Conservation (phyloP, 2,329 filamentous ascomycete species). For the Aureobasidium sp. region DNA sequence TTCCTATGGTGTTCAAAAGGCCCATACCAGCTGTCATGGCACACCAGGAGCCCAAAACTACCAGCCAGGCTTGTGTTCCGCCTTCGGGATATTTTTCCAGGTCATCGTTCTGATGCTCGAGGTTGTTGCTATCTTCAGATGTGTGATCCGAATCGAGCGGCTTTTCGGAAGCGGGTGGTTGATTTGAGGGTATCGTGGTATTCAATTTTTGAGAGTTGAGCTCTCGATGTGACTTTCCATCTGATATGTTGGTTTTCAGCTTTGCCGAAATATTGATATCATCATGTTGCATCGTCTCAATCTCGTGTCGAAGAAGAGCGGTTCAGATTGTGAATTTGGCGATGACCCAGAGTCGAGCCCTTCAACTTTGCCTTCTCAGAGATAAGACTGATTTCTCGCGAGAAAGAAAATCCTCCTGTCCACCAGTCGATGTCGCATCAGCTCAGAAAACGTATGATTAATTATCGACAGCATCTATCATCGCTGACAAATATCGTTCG, state of each 20-base stretch:
- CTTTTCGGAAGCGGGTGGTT: too few relatives aligned
- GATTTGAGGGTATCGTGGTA: too few relatives aligned
- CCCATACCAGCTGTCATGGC: conserved; percentile 59
- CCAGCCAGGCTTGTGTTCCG: conserved; percentile 69
- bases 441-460: too few relatives aligned
- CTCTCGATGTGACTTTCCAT: too few relatives aligned
- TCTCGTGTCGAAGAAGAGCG: not conserved
- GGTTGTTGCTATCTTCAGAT: too few relatives aligned
- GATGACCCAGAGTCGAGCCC: not conserved
- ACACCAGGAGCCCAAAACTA: conserved; percentile 67
- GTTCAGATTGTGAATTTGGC: not conserved
- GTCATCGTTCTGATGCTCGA: conserved; percentile 26
- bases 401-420: not conserved
- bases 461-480: not conserved
- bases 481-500: conserved; percentile 5
- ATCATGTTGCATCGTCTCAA: too few relatives aligned
- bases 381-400: not conserved
- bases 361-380: not conserved
- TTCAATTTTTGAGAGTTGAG: too few relatives aligned
- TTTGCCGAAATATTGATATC: too few relatives aligned
- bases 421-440: too few relatives aligned
- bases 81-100: conserved; percentile 63
- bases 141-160: too few relatives aligned
- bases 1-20: conserved; percentile 25
- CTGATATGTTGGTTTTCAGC: too few relatives aligned